Evolutionary conservation across 2,329 filamentous ascomycete species (phyloP).

Genomic region (Nemania serpens): DNA sequence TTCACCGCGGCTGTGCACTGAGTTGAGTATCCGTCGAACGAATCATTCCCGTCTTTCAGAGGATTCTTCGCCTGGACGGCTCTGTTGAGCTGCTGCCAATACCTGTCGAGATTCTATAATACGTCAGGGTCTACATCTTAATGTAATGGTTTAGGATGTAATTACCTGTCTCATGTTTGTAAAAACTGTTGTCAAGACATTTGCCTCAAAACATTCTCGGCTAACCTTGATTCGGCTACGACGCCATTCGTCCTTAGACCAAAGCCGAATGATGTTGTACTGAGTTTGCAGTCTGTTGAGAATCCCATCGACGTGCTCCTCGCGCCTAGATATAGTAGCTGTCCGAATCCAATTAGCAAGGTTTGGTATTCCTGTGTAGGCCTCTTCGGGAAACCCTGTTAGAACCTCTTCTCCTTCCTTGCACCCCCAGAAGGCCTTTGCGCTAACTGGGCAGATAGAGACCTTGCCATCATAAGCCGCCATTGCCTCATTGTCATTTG

Average conservation of each 20-base stretch:
- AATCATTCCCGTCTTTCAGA: not conserved
- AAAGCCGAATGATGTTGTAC: constrained; percentile 19
- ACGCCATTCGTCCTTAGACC: constrained; percentile 16
- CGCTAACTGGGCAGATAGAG: constrained; percentile 22
- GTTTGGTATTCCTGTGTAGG: constrained; percentile 27
- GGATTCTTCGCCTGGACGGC: not conserved
- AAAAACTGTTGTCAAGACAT: not conserved
- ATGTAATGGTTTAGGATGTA: not conserved
- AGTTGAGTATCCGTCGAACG: not conserved
- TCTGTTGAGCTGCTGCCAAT: not conserved
- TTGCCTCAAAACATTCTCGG: not conserved
- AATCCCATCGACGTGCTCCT: constrained; percentile 16
- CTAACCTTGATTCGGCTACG: not conserved
- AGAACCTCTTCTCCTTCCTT: not conserved
- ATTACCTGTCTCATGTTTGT: constrained; percentile 3
- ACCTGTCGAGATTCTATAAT: not conserved
- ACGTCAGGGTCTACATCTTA: not conserved
- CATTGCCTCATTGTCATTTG: not conserved
- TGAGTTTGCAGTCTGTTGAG: constrained; percentile 21
- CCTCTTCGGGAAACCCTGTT: constrained; percentile 21
- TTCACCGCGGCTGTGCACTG: not conserved
- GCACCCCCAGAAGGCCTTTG: constrained; percentile 26
- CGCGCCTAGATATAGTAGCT: constrained; percentile 19
- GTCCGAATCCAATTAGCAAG: constrained; percentile 22
- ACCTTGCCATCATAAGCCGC: constrained; percentile 23